Conservation (phyloP, 495 filamentous ascomycete genomes). For the Rhypophila decipiens region DNA sequence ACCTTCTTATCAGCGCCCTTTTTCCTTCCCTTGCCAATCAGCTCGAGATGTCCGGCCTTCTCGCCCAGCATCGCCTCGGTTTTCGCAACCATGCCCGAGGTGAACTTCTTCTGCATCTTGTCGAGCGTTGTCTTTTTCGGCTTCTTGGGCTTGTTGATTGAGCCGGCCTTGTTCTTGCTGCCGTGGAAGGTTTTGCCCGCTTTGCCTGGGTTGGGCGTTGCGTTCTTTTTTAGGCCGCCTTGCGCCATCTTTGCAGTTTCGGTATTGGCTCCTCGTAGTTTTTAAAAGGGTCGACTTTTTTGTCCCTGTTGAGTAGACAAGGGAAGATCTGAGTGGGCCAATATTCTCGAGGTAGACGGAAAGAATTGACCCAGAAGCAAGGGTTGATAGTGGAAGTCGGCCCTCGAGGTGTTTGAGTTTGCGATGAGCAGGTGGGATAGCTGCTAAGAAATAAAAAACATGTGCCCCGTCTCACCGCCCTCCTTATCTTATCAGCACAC, state of each 20-base stretch:
- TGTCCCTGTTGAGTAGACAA: background rate
- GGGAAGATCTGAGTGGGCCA: too few relatives aligned
- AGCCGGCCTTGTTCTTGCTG: background rate
- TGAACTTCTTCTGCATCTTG: slow-evolving; percentile 35
- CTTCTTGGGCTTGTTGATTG: slow-evolving; percentile 27
- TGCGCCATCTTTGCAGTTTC: slow-evolving; percentile 34
- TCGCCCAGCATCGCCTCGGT: slow-evolving; percentile 43
- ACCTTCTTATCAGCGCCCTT: slow-evolving; percentile 17
- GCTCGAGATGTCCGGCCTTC: slow-evolving; percentile 41
- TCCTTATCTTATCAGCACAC: too few relatives aligned
- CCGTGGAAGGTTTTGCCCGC: slow-evolving; percentile 23
- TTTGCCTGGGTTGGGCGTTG: slow-evolving; percentile 18
- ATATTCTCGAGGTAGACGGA: too few relatives aligned
- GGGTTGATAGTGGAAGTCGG: too few relatives aligned
- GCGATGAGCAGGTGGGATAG: too few relatives aligned
- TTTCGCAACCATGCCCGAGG: slow-evolving; percentile 34
- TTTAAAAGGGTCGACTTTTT: slow-evolving; percentile 3
- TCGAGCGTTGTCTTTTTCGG: slow-evolving; percentile 31
- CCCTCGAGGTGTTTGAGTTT: too few relatives aligned
- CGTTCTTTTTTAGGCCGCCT: slow-evolving; percentile 34
- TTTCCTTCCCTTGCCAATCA: slow-evolving; percentile 44
- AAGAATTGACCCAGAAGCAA: too few relatives aligned
- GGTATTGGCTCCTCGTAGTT: background rate
- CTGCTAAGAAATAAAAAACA: too few relatives aligned
- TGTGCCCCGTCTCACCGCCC: too few relatives aligned